Conservation (phyloP, 208 protist genomes). For the Acanthamoeba divionensis region DNA sequence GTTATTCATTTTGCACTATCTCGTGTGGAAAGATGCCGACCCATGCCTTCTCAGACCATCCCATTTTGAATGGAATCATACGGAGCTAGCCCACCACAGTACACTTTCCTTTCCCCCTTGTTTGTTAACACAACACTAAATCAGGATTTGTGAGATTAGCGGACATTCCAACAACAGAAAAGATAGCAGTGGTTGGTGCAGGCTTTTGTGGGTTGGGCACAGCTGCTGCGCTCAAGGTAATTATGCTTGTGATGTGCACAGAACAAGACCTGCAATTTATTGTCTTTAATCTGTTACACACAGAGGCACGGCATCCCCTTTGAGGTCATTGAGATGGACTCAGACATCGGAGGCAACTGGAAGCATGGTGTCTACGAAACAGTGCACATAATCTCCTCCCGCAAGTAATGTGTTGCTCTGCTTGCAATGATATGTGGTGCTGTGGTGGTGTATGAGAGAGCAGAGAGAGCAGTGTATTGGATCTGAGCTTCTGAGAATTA, state of each 20-base stretch:
- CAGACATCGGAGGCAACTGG: conserved; percentile 34
- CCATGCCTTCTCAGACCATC: not conserved
- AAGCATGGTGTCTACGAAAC: conserved; percentile 53
- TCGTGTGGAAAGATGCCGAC: conserved; percentile 45
- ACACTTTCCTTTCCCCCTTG: not conserved
- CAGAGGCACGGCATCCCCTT: too few relatives aligned
- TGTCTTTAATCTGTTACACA: too few relatives aligned
- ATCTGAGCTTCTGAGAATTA: too few relatives aligned
- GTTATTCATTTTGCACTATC: not conserved
- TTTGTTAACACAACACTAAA: too few relatives aligned
- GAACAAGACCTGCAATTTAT: too few relatives aligned
- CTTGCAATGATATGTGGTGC: not conserved
- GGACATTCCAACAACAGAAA: not conserved
- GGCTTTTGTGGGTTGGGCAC: too few relatives aligned
- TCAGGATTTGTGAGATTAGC: too few relatives aligned
- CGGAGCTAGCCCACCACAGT: not conserved
- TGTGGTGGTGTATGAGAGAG: too few relatives aligned
- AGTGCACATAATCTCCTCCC: conserved; percentile 50
- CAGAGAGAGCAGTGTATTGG: too few relatives aligned
- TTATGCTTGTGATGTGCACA: too few relatives aligned
- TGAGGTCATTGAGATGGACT: too few relatives aligned
- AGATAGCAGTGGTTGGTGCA: not conserved
- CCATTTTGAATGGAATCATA: not conserved
- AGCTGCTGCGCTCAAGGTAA: too few relatives aligned
- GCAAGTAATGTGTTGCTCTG: not conserved